These are phyloP conservation scores for Pyrenula aspistea DNA, from an alignment of 495 filamentous ascomycete species.

Conservation along the genomic window DNA sequence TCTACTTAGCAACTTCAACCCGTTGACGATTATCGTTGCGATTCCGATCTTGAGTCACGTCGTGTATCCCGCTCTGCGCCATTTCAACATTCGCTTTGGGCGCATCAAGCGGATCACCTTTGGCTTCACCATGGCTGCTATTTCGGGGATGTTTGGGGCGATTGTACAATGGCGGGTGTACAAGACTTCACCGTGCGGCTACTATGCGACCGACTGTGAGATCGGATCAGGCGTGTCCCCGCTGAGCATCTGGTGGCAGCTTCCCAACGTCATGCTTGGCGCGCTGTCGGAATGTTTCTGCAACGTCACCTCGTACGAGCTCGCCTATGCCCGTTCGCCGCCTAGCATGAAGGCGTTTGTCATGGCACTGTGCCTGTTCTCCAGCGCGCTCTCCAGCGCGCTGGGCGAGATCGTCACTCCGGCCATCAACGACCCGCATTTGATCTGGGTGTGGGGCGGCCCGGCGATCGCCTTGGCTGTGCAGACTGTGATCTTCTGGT, in stretches of 20 bases:
- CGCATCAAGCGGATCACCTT: conserved; percentile 56
- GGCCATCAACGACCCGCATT: conserved; percentile 47
- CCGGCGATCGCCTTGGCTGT: conserved; percentile 33
- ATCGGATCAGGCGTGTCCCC: conserved; percentile 20
- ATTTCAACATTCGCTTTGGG: conserved; percentile 40
- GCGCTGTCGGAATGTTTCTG: conserved; percentile 59
- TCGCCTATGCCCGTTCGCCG: conserved; percentile 61
- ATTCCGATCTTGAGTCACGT: conserved; percentile 51
- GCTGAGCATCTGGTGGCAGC: conserved; percentile 43
- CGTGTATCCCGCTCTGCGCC: conserved; percentile 49
- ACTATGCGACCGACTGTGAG: conserved; percentile 34
- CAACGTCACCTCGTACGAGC: conserved; percentile 59
- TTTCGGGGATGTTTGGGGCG: conserved; percentile 46
- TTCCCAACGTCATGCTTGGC: conserved; percentile 36
- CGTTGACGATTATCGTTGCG: conserved; percentile 52
- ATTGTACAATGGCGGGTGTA: conserved; percentile 56
- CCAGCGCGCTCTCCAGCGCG: conserved; percentile 34
- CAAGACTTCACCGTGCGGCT: conserved; percentile 36
- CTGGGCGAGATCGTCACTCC: conserved; percentile 48
- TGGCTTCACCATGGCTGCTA: conserved; percentile 45
- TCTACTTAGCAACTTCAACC: conserved; percentile 56
- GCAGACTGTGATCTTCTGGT: conserved; percentile 37
- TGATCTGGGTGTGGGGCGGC: conserved; percentile 42
- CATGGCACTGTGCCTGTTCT: conserved; percentile 51
- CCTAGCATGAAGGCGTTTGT: conserved; percentile 58